Conservation (phyloP, 1,284 basidiomycete species). For the Quambalaria eucalypti region DNA sequence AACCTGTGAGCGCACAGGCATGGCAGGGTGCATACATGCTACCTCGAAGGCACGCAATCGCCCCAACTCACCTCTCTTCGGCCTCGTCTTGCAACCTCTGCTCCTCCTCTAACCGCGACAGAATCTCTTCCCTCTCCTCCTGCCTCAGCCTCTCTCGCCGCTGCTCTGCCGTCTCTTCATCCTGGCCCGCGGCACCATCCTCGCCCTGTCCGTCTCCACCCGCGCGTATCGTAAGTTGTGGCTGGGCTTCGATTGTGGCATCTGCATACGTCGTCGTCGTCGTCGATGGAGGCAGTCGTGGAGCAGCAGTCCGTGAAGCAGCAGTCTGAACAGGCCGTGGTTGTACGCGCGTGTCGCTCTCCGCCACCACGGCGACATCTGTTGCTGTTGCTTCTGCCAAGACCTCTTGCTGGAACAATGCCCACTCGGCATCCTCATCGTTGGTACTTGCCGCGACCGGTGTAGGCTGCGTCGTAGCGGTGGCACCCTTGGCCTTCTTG, state of each 20-base stretch:
- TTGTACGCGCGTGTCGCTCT: background rate
- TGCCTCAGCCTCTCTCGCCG: background rate
- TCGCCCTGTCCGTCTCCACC: background rate
- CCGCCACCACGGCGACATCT: background rate
- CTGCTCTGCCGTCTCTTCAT: constrained; percentile 7
- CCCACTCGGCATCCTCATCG: background rate
- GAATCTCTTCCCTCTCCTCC: constrained; percentile 10
- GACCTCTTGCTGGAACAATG: background rate
- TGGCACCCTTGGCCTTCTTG: background rate
- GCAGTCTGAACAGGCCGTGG: background rate
- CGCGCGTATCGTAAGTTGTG: background rate
- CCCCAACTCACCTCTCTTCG: constrained; percentile 7
- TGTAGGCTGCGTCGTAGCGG: too few relatives aligned
- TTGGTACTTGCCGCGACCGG: background rate
- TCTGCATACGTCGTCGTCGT: background rate
- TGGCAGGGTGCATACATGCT: too few relatives aligned
- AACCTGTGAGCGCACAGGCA: too few relatives aligned
- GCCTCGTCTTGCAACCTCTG: constrained; percentile 11
- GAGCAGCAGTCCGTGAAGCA: background rate
- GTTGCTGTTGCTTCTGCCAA: background rate
- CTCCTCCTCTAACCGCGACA: constrained; percentile 8
- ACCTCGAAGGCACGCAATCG: too few relatives aligned
- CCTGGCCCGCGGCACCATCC: constrained; percentile 1
- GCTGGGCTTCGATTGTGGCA: constrained; percentile 6
- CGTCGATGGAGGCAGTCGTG: background rate